Conservation (phyloP, 306 rosid species). For the Cicer cuneatum region DNA sequence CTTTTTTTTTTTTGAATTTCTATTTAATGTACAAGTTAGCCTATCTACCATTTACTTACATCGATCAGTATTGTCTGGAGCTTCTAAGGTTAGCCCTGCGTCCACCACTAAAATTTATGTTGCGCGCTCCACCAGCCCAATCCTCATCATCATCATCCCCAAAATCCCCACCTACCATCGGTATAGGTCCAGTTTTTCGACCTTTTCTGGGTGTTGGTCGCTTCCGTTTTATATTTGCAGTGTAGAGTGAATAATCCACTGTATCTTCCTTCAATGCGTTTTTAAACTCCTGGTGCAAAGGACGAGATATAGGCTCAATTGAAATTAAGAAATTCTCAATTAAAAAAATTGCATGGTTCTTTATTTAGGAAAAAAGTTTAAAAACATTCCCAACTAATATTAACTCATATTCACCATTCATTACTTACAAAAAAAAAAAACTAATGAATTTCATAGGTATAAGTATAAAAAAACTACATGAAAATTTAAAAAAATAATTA, state of each 20-base stretch:
- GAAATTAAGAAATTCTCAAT: not conserved
- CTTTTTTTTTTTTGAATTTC: constrained; percentile 46
- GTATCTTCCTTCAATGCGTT: constrained; percentile 81
- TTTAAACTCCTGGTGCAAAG: constrained; percentile 80
- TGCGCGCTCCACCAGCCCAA: constrained; percentile 63
- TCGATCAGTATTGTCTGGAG: constrained; percentile 67
- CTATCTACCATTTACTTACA: constrained; percentile 76
- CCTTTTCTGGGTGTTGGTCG: constrained; percentile 76
- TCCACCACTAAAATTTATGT: constrained; percentile 67
- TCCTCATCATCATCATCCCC: constrained; percentile 65
- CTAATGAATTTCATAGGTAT: not conserved
- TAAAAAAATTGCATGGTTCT: not conserved
- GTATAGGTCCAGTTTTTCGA: constrained; percentile 57
- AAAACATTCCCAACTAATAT: not conserved
- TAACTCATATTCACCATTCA: not conserved
- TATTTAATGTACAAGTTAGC: constrained; percentile 93
- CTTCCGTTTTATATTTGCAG: constrained; percentile 84
- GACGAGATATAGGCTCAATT: constrained; percentile 30
- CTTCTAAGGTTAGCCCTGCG: constrained; percentile 68
- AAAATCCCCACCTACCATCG: constrained; percentile 51
- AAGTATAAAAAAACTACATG: not conserved
- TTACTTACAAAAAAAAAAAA: too few relatives aligned
- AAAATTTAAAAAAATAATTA: not conserved
- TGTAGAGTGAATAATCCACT: constrained; percentile 78
- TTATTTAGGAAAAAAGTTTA: not conserved